Conservation (phyloP, 83 land plant genomes). For the Isoetes engelmannii region DNA sequence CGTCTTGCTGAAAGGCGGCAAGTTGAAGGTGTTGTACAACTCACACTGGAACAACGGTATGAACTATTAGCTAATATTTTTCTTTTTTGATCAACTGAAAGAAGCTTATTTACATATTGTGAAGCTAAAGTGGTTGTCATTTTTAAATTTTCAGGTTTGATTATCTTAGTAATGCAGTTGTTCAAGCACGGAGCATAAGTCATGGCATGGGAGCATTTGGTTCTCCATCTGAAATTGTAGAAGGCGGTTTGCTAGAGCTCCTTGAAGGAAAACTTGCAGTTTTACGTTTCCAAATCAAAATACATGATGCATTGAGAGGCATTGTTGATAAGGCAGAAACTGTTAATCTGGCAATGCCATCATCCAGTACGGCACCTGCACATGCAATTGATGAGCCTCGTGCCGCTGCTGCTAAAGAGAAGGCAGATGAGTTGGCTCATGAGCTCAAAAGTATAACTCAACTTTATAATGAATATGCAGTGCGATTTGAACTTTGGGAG, state of each 20-base stretch:
- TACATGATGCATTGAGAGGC: conserved; percentile 66
- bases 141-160: conserved; percentile 49
- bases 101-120: not conserved
- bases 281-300: conserved; percentile 76
- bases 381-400: conserved; percentile 28
- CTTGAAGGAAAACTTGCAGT: conserved; percentile 95
- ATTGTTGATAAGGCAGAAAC: conserved; percentile 42
- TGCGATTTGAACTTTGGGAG: conserved; percentile 99
- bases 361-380: conserved; percentile 2
- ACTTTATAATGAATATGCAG: conserved; percentile 90
- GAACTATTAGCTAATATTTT: not conserved
- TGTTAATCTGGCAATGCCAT: conserved; percentile 6
- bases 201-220: conserved; percentile 26
- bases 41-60: conserved; percentile 82
- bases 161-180: conserved; percentile 88
- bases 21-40: conserved; percentile 43
- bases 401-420: conserved; percentile 44
- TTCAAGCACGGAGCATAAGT: conserved; percentile 82
- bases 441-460: conserved; percentile 95
- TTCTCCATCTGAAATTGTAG: conserved; percentile 37
- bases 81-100: not conserved
- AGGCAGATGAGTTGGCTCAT: conserved; percentile 58
- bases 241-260: conserved; percentile 76
- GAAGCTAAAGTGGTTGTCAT: not conserved
- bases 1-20: conserved; percentile 85